phyloP scores from a whole-genome alignment of 2,329 filamentous ascomycete species.

The Didymella glomerata region DNA sequence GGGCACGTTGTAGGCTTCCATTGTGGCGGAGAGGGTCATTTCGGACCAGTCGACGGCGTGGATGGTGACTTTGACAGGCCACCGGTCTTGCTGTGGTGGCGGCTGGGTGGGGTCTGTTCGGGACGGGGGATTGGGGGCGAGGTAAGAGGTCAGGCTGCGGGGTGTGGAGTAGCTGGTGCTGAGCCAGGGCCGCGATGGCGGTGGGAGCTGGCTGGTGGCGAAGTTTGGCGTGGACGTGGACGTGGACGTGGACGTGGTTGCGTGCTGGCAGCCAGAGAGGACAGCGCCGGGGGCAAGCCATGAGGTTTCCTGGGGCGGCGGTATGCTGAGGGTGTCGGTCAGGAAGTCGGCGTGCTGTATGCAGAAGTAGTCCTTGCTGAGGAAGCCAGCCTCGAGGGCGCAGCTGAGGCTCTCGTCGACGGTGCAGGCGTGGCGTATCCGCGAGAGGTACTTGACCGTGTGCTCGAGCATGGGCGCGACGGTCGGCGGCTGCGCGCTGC shows the following conservation, averaged over 20 bases:
- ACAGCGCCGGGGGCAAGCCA: conserved; percentile 69
- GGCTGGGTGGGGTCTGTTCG: not conserved
- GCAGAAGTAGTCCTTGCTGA: conserved; percentile 61
- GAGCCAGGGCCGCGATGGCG: conserved; percentile 51
- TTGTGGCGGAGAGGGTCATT: conserved; percentile 72
- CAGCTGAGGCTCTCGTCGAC: conserved; percentile 64
- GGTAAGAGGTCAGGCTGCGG: conserved; percentile 31
- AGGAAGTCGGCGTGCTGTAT: conserved; percentile 65
- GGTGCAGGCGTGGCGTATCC: conserved; percentile 62
- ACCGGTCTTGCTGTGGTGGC: conserved; percentile 62
- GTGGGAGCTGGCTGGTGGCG: conserved; percentile 30
- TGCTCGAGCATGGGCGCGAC: conserved; percentile 60
- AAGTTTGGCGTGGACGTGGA: conserved; percentile 36
- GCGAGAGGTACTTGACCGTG: conserved; percentile 68
- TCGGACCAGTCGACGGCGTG: conserved; percentile 67
- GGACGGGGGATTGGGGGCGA: conserved; percentile 29
- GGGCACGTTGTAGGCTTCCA: conserved; percentile 75
- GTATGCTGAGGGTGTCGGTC: conserved; percentile 61
- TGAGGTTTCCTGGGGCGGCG: conserved; percentile 63
- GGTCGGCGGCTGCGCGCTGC: conserved; percentile 25
- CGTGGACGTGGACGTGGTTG: conserved; percentile 48
- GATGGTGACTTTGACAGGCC: conserved; percentile 73
- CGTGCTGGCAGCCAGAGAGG: conserved; percentile 69
- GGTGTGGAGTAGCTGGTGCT: conserved; percentile 44
- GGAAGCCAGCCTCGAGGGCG: conserved; percentile 63